Conservation (phyloP, 768 basidiomycete genomes). For the Podaxis sp. region DNA sequence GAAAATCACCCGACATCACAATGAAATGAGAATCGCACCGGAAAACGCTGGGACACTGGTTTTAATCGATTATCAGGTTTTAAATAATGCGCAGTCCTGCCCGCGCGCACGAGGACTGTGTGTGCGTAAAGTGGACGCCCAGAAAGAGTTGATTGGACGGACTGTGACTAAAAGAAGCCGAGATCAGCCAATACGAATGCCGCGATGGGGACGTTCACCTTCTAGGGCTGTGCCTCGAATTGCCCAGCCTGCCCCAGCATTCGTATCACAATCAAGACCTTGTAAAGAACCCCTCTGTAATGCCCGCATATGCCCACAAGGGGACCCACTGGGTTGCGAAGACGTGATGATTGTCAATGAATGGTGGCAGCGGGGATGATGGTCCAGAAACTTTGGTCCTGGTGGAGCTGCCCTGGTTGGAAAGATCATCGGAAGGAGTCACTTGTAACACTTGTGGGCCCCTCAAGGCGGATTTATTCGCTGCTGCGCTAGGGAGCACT, state of each 20-base stretch:
- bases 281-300: neutral
- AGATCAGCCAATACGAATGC: neutral
- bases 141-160: neutral
- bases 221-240: neutral
- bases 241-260: neutral
- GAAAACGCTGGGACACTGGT: neutral
- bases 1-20: neutral
- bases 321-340: neutral
- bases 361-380: neutral
- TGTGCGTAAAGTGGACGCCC: neutral
- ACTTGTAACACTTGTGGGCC: neutral
- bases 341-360: neutral
- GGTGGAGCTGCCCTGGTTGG: neutral
- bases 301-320: neutral
- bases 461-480: neutral
- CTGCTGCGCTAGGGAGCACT: neutral
- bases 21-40: neutral
- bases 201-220: neutral
- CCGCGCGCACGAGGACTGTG: neutral
- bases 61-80: neutral
- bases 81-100: neutral
- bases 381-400: neutral
- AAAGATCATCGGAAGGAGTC: neutral
- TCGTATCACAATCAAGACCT: neutral
- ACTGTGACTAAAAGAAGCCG: neutral